phyloP scores from a whole-genome alignment of 2,329 filamentous ascomycete genomes.

The Ilyonectria mors-panacis region DNA sequence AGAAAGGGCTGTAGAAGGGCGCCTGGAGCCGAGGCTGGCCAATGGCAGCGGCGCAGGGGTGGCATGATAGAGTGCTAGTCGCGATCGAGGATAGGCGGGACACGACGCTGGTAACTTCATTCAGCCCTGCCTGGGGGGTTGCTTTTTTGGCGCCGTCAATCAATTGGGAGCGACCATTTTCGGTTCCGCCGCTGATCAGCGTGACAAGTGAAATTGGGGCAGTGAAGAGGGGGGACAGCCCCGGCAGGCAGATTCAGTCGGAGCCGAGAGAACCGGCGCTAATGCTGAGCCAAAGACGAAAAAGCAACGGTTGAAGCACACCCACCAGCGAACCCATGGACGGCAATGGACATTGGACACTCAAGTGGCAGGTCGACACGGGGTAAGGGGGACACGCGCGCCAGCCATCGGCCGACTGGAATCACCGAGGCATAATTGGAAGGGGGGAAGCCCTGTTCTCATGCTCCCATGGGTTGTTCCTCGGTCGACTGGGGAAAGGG shows the following conservation, averaged over 20 bases:
- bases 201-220: slow-evolving; percentile 26
- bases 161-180: neutral
- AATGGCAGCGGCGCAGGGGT: slow-evolving; percentile 30
- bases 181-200: slow-evolving; percentile 29
- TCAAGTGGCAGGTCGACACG: no score
- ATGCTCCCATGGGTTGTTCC: slow-evolving; percentile 5
- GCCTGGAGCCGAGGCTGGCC: slow-evolving; percentile 24
- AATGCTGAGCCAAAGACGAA: slow-evolving; percentile 24
- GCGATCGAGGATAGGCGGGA: slow-evolving; percentile 32
- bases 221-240: neutral
- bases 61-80: slow-evolving; percentile 29
- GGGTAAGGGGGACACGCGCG: slow-evolving; percentile 9
- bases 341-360: neutral
- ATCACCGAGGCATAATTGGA: slow-evolving; percentile 26
- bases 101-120: slow-evolving; percentile 24
- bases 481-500: slow-evolving; percentile 19
- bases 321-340: slow-evolving; percentile 13
- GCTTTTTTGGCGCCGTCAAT: slow-evolving; percentile 17
- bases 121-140: slow-evolving; percentile 43
- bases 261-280: slow-evolving; percentile 44
- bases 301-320: neutral
- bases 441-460: slow-evolving; percentile 1
- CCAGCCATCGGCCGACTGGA: slow-evolving; percentile 41
- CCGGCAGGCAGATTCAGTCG: slow-evolving; percentile 26
- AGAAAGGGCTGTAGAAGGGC: slow-evolving; percentile 45